Percentiles rank a stretch among this genome's conserved stretches.
Evolutionary conservation across 306 rosid species (phyloP).

Genomic region (Inga oerstediana): DNA sequence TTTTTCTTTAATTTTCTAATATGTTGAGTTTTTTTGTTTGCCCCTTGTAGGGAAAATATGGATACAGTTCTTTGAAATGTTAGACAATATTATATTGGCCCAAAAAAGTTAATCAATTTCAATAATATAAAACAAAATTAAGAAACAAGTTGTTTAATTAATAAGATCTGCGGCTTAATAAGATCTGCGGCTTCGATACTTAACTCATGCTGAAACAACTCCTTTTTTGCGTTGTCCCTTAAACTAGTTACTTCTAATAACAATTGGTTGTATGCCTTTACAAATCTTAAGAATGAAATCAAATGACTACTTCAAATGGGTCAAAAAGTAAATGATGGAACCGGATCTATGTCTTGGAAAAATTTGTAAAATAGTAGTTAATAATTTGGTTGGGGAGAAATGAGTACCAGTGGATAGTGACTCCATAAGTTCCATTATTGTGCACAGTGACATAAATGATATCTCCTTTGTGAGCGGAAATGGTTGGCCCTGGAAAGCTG

Average conservation of each 20-base stretch:
- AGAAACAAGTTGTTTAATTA: neutral
- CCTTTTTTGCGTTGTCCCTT: neutral
- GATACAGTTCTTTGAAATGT: too few species aligned
- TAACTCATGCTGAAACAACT: neutral
- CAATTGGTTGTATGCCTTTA: neutral
- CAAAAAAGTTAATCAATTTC: neutral
- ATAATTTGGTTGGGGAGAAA: neutral
- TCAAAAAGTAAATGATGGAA: neutral
- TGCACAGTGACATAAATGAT: slow-evolving; percentile 44
- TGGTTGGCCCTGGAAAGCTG: slow-evolving; percentile 43
- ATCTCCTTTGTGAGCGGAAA: slow-evolving; percentile 44
- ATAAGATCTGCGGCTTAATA: too few species aligned
- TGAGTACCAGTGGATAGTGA: slow-evolving; percentile 32
- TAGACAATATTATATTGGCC: neutral
- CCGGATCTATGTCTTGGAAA: neutral
- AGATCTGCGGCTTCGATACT: neutral
- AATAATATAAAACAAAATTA: neutral
- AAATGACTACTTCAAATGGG: neutral
- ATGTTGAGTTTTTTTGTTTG: too few species aligned
- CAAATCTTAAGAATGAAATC: neutral
- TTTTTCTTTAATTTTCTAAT: too few species aligned
- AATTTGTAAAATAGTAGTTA: neutral
- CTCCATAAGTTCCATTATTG: slow-evolving; percentile 30
- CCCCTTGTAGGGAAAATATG: too few species aligned
- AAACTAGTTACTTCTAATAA: neutral